Evolutionary conservation across 2,329 filamentous ascomycete genomes (phyloP).

Genomic region (Bretziella fagacearum): DNA sequence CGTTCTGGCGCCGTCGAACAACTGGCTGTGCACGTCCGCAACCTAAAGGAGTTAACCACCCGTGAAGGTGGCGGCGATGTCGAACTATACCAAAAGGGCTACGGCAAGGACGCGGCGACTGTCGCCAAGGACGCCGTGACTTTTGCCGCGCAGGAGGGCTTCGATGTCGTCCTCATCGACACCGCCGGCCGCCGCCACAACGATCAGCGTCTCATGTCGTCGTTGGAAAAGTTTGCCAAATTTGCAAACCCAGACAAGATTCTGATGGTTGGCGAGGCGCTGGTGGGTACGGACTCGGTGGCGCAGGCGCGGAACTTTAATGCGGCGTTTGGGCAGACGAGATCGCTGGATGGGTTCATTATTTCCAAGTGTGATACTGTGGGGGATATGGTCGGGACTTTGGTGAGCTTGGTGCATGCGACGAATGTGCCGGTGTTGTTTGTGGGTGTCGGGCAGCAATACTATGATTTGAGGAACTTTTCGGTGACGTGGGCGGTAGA

Average conservation of each 20-base stretch:
- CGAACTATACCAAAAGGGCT: conserved; percentile 90
- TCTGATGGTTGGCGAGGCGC: conserved; percentile 77
- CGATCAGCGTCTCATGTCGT: conserved; percentile 88
- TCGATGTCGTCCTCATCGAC: conserved; percentile 91
- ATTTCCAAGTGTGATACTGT: conserved; percentile 98
- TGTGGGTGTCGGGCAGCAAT: conserved; percentile 57
- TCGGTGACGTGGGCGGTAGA: conserved; percentile 55
- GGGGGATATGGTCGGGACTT: conserved; percentile 92
- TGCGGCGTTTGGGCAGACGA: conserved; percentile 64
- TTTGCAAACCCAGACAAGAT: conserved; percentile 96
- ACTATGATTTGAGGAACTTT: conserved; percentile 50
- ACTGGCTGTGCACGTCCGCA: conserved; percentile 83
- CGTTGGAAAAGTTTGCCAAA: conserved; percentile 91
- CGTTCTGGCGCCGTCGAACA: conserved; percentile 94
- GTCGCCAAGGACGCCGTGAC: conserved; percentile 89
- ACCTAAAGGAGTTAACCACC: conserved; percentile 72
- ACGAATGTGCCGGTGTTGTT: conserved; percentile 94
- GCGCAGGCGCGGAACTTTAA: conserved; percentile 96
- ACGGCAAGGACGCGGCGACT: conserved; percentile 91
- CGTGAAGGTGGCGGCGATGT: conserved; percentile 64
- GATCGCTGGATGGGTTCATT: conserved; percentile 86
- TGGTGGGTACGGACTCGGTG: conserved; percentile 90
- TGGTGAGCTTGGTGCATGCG: conserved; percentile 94
- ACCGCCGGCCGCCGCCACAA: conserved; percentile 92
- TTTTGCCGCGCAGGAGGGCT: conserved; percentile 56